Evolutionary conservation across 139 green algal species (phyloP), one percentile per base, ranked within the genome.

Genomic region (Penium margaritaceum): DNA sequence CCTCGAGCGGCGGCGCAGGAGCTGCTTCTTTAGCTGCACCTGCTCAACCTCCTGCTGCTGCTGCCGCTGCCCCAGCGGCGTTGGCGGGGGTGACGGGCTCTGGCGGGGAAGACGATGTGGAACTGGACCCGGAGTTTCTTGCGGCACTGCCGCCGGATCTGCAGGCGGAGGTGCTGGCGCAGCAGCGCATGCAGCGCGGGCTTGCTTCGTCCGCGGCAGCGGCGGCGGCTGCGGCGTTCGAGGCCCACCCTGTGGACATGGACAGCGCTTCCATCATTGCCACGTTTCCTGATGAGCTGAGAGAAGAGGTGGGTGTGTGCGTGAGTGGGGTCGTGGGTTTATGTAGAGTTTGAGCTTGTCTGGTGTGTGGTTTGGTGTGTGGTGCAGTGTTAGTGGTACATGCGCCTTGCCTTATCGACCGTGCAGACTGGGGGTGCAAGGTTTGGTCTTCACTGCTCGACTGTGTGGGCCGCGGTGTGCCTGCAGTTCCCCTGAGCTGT

Each of bases 41-140:
- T 67, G 15, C 58, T 67, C 15, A 17, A 15, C 15, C 17, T 17
- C 19, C 58, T 67, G 33, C n/a, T 5, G 57, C 24, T 6, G 32
- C 57, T 15, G 57, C 17, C 14, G 57, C 2, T 2, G 57, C 21
- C 29, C 17, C 3, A 19, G 32, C 65, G 70, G 32, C 65, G 14
- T 27, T 9, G 27, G 30, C 38, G n/a, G 38, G 30, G 32, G 14
- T 36, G 38, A n/a, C n/a, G n/a, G n/a, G n/a, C n/a, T n/a, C n/a
- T n/a, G 51, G 36, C 24, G 47, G 12, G 35, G 67, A 70, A 17
- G 69, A 61, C 6, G 36, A 29, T 17, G 57, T n/a, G 35, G 72
- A 81, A 17, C 84, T 97, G 19, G 92, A 97, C 60, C 91, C 92
- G 2, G 90, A 96, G 76, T 97, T 97, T 74, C 81, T 97, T 55